Evolutionary conservation across 805 yeast genomes (phyloP).

Genomic region (Saccharomycopsis babjevae): DNA sequence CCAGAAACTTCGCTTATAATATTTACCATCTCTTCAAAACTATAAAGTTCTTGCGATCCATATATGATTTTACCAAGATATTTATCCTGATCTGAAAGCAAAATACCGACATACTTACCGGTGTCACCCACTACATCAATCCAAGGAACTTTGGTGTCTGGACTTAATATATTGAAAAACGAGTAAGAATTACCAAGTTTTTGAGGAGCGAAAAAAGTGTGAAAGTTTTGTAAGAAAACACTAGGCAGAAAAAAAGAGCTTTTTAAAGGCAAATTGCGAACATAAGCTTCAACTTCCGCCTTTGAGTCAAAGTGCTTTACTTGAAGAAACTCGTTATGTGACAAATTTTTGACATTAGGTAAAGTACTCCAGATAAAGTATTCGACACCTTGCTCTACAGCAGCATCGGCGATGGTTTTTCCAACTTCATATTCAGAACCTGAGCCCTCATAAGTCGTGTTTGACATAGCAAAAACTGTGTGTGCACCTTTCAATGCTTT

Average conservation of each 20-base stretch:
- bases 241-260: not conserved
- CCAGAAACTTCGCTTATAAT: not conserved
- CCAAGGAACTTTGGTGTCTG: not conserved
- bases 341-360: not conserved
- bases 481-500: conserved; percentile 1
- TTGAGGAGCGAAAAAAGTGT: too few relatives aligned
- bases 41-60: not conserved
- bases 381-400: conserved; percentile 1
- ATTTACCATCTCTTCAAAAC: not conserved
- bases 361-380: conserved; percentile 4
- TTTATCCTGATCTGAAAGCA: not conserved
- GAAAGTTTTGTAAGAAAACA: conserved; percentile 1
- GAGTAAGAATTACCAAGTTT: too few relatives aligned
- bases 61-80: not conserved
- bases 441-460: not conserved
- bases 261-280: not conserved
- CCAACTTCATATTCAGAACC: not conserved
- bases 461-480: conserved; percentile 1
- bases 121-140: not conserved
- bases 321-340: not conserved
- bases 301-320: conserved; percentile 1
- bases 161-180: too few relatives aligned
- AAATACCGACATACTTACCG: conserved; percentile 1
- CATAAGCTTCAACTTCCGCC: conserved; percentile 1
- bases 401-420: conserved; percentile 3